Evolutionary conservation across 2,329 filamentous ascomycete species (phyloP).

Genomic region (Pseudonectria foliicola): DNA sequence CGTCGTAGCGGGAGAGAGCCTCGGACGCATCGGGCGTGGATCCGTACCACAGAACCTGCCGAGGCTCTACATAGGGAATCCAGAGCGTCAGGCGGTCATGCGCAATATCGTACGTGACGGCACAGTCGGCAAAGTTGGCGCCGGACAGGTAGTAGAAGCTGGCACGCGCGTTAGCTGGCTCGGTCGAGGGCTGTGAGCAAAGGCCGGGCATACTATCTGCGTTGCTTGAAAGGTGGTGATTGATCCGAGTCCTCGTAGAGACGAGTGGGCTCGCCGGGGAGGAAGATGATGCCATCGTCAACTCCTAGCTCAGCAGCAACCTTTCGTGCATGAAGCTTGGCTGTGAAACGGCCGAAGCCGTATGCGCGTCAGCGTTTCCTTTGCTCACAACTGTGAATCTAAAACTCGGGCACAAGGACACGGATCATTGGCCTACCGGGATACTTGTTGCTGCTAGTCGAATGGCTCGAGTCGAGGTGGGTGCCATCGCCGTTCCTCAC

Average conservation of each 20-base stretch:
- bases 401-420: conserved; percentile 1
- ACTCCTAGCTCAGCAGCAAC: conserved; percentile 45
- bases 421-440: conserved; percentile 23
- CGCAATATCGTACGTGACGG: conserved; percentile 50
- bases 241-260: conserved; percentile 54
- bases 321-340: conserved; percentile 50
- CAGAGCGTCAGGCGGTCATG: conserved; percentile 62
- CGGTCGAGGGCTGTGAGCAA: neutral
- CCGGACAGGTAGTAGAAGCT: conserved; percentile 56
- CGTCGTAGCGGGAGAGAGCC: conserved; percentile 55
- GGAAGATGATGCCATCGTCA: conserved; percentile 46
- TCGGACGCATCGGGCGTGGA: conserved; percentile 53
- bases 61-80: conserved; percentile 61
- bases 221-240: conserved; percentile 48
- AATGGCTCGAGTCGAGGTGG: conserved; percentile 8
- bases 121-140: conserved; percentile 46
- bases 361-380: neutral
- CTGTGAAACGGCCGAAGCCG: conserved; percentile 23
- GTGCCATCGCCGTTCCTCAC: conserved; percentile 22
- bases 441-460: conserved; percentile 24
- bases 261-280: conserved; percentile 44
- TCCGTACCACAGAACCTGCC: conserved; percentile 57
- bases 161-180: neutral
- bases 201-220: conserved; percentile 43
- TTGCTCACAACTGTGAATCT: neutral